These are phyloP conservation scores for Pythium rhizo-oryzae DNA, from an alignment of 352 stramenopile genomes.

Conservation along the genomic window DNA sequence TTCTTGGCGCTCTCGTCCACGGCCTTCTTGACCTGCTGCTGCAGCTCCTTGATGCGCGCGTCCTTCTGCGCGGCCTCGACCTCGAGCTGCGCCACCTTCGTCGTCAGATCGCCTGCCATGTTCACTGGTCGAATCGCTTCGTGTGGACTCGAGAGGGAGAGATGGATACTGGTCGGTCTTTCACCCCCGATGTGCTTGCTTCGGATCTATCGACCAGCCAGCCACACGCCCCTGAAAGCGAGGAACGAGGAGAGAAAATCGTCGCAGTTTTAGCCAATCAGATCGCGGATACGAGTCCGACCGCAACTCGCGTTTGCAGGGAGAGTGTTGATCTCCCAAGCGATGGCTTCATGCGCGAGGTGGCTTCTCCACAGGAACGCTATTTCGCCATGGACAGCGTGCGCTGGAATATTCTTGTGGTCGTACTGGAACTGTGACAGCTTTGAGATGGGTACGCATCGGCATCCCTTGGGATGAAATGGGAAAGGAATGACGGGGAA, in stretches of 20 bases:
- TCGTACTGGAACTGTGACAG: too few species aligned
- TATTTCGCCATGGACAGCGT: too few species aligned
- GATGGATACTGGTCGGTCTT: neutral
- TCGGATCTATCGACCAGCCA: neutral
- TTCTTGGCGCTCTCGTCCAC: conserved; percentile 44
- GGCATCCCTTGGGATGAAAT: neutral
- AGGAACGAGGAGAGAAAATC: neutral
- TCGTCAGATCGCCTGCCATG: conserved; percentile 35
- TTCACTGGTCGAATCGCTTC: neutral
- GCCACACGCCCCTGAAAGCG: conserved; percentile 6
- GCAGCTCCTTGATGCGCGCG: conserved; percentile 54
- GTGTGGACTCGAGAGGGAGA: neutral
- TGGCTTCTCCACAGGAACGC: too few species aligned
- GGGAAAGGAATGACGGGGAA: neutral
- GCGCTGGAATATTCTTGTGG: too few species aligned
- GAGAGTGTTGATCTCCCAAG: neutral
- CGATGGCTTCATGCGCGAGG: neutral
- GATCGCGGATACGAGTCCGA: neutral
- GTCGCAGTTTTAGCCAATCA: neutral
- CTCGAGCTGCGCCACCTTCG: conserved; percentile 44
- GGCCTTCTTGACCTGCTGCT: conserved; percentile 58
- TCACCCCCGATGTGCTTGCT: neutral
- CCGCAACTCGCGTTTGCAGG: neutral
- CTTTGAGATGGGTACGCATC: too few species aligned
- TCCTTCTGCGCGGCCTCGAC: conserved; percentile 50